phyloP scores from a whole-genome alignment of 257 asterid species.

The Anisodus tanguticus region DNA sequence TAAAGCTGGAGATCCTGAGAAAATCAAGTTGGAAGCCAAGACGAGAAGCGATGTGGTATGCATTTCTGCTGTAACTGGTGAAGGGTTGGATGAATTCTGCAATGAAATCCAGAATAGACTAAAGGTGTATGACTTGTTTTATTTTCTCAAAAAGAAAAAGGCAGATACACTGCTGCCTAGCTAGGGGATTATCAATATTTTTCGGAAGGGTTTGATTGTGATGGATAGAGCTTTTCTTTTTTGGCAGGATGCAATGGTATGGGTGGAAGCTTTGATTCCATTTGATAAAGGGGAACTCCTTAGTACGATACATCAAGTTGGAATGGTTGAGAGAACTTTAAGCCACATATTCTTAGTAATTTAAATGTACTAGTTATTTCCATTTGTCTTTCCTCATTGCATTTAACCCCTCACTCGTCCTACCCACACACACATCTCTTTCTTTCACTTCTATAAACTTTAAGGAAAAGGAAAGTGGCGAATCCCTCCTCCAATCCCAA shows the following conservation, averaged over 20 bases:
- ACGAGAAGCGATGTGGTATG: conserved; percentile 64
- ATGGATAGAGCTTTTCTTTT: conserved; percentile 28
- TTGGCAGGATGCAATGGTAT: conserved; percentile 84
- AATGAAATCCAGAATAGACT: conserved; percentile 79
- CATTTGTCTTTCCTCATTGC: background rate
- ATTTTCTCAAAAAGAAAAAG: conserved; percentile 21
- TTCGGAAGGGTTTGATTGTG: background rate
- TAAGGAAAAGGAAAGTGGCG: background rate
- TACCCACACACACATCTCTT: too few species aligned
- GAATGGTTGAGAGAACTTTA: conserved; percentile 86
- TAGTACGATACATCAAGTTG: conserved; percentile 87
- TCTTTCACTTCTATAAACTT: background rate
- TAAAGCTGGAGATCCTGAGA: conserved; percentile 70
- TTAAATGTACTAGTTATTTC: background rate
- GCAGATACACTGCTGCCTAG: background rate
- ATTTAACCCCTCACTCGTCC: background rate
- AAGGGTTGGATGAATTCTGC: conserved; percentile 92
- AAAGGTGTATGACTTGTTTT: conserved; percentile 56
- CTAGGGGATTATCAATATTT: background rate
- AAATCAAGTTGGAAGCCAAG: conserved; percentile 65
- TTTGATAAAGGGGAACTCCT: conserved; percentile 94
- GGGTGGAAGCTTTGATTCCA: conserved; percentile 97
- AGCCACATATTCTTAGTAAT: conserved; percentile 36
- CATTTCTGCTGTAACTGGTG: conserved; percentile 93
- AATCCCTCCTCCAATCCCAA: background rate